These are phyloP conservation scores for Penicillium canescens DNA, from an alignment of 495 filamentous ascomycete genomes.

Conservation along the genomic window DNA sequence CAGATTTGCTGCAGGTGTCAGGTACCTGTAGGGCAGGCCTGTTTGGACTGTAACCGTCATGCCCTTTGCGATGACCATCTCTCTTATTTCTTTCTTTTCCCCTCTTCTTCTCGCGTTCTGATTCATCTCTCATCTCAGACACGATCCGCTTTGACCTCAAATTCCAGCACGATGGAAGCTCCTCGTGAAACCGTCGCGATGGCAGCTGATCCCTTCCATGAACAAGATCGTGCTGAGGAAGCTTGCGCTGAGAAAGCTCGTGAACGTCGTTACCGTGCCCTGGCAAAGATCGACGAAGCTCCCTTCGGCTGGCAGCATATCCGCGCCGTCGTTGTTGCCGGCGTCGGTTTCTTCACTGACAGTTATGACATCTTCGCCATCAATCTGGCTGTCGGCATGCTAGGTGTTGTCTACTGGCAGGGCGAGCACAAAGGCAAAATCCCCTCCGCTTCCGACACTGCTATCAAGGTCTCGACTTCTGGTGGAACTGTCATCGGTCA, in stretches of 20 bases:
- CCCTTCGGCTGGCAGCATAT: conserved; percentile 80
- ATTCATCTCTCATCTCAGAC: background rate
- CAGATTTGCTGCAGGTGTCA: background rate
- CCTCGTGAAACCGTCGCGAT: background rate
- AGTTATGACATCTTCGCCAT: conserved; percentile 82
- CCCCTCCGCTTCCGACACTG: conserved; percentile 67
- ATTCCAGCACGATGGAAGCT: too few species aligned
- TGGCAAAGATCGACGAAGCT: conserved; percentile 78
- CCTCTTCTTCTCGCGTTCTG: background rate
- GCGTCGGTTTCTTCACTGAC: conserved; percentile 84
- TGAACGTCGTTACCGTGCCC: conserved; percentile 70
- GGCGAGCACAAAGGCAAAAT: conserved; percentile 53
- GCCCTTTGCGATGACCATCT: background rate
- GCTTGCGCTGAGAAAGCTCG: conserved; percentile 64
- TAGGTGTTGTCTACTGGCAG: conserved; percentile 75
- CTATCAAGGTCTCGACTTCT: conserved; percentile 87
- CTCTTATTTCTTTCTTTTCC: background rate
- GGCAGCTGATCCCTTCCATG: background rate
- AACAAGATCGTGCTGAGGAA: conserved; percentile 34
- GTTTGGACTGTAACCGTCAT: conserved; percentile 1
- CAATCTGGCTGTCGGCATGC: conserved; percentile 63
- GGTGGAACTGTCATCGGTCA: conserved; percentile 86
- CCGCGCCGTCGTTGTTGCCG: conserved; percentile 74
- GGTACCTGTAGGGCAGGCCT: background rate
- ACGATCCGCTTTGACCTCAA: background rate